Evolutionary conservation across 148 eudicot species (phyloP).

Genomic region (Oxyria digyna): DNA sequence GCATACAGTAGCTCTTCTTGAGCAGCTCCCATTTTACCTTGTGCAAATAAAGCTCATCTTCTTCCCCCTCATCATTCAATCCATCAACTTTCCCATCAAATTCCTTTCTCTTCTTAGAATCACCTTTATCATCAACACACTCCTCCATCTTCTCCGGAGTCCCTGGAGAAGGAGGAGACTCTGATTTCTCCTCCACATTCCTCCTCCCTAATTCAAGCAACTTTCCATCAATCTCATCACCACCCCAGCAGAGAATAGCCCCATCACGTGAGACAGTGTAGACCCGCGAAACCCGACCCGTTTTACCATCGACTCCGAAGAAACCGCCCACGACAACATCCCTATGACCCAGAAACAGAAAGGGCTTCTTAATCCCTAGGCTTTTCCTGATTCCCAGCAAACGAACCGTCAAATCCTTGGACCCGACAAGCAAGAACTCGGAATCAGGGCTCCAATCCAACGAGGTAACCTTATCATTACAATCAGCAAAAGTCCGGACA

Average conservation of each 20-base stretch:
- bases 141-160: constrained; percentile 52
- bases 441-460: constrained; percentile 73
- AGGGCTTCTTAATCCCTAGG: constrained; percentile 33
- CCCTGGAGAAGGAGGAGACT: constrained; percentile 72
- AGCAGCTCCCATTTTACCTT: constrained; percentile 66
- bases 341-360: constrained; percentile 78
- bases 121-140: constrained; percentile 12
- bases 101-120: constrained; percentile 53
- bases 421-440: constrained; percentile 50
- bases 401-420: constrained; percentile 77
- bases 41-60: constrained; percentile 34
- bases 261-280: constrained; percentile 84
- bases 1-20: constrained; percentile 81
- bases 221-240: constrained; percentile 19
- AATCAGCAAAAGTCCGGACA: constrained; percentile 64
- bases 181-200: constrained; percentile 23
- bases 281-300: constrained; percentile 32
- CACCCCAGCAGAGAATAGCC: constrained; percentile 63
- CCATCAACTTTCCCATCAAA: constrained; percentile 25
- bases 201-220: constrained; percentile 15
- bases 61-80: constrained; percentile 28
- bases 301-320: constrained; percentile 64
- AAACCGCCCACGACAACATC: constrained; percentile 60
- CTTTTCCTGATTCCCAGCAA: constrained; percentile 48
- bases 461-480: constrained; percentile 58